Evolutionary conservation across 495 filamentous ascomycete species (phyloP).

Genomic region (Evansstolkia leycettana): DNA sequence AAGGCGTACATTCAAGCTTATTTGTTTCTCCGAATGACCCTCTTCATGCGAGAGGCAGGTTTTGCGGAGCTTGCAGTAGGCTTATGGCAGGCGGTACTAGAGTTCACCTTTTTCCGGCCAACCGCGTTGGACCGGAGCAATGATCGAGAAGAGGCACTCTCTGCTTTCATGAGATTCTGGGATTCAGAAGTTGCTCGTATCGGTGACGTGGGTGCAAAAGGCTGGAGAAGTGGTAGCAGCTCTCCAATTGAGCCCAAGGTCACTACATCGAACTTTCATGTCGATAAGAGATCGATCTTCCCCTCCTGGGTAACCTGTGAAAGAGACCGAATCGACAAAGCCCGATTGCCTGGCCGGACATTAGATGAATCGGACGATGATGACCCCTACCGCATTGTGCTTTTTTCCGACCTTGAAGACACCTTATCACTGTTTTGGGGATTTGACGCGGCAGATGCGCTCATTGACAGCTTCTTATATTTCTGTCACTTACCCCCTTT

Average conservation of each 20-base stretch:
- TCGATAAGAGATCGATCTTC: constrained; percentile 23
- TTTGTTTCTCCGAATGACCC: constrained; percentile 58
- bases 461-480: constrained; percentile 55
- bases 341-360: constrained; percentile 52
- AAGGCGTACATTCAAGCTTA: constrained; percentile 47
- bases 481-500: constrained; percentile 58
- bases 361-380: constrained; percentile 54
- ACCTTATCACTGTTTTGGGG: constrained; percentile 43
- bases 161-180: constrained; percentile 68
- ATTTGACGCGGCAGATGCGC: constrained; percentile 15
- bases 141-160: constrained; percentile 10
- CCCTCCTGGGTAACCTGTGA: constrained; percentile 52
- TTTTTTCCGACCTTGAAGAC: constrained; percentile 63
- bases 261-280: constrained; percentile 5
- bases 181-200: constrained; percentile 71
- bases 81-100: constrained; percentile 74
- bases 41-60: constrained; percentile 67
- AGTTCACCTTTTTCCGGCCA: constrained; percentile 55
- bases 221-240: constrained; percentile 42
- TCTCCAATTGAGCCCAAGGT: constrained; percentile 9
- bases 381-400: constrained; percentile 66
- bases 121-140: constrained; percentile 2
- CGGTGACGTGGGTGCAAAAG: constrained; percentile 58
- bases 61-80: constrained; percentile 67
- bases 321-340: constrained; percentile 26